Conservation (phyloP, 371 early-diverging fungal genomes). For the Mortierella sp. region DNA sequence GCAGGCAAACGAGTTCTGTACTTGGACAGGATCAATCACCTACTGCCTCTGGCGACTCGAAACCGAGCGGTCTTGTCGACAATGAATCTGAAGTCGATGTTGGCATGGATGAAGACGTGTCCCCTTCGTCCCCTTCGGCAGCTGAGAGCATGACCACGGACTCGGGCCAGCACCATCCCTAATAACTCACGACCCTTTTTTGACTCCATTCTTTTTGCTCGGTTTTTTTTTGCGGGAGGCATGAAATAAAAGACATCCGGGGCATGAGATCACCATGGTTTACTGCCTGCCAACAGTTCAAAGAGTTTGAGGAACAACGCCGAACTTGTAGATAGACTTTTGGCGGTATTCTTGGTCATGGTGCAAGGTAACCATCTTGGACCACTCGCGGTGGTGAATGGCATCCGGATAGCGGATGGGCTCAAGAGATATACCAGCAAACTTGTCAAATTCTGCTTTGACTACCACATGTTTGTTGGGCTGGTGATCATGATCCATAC, state of each 20-base stretch:
- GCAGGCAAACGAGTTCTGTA: conserved; percentile 1
- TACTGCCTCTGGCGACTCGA: conserved; percentile 9
- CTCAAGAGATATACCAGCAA: conserved; percentile 36
- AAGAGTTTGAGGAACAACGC: too few relatives aligned
- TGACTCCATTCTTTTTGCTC: too few relatives aligned
- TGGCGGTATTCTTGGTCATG: conserved; percentile 38
- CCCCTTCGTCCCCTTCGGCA: too few relatives aligned
- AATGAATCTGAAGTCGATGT: conserved; percentile 20
- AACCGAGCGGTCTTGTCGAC: conserved; percentile 18
- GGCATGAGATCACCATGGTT: too few relatives aligned
- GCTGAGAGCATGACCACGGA: too few relatives aligned
- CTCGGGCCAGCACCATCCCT: too few relatives aligned
- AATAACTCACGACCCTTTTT: too few relatives aligned
- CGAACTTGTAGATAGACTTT: conserved; percentile 26
- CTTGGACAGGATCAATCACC: conserved; percentile 1
- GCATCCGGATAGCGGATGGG: conserved; percentile 51
- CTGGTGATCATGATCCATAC: not conserved
- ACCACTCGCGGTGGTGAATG: conserved; percentile 43
- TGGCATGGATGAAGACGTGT: conserved; percentile 11
- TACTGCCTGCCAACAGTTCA: not conserved
- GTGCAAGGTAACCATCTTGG: conserved; percentile 33
- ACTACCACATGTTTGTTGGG: conserved; percentile 3
- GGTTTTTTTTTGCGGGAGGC: too few relatives aligned
- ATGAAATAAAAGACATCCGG: too few relatives aligned
- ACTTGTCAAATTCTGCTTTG: conserved; percentile 30